A percentile compares a stretch with the other conserved stretches of the same genome.
Evolutionary conservation across 225 moss, liverwort and hornwort genomes (phyloP).

Genomic region (Marchantia polymorpha): DNA sequence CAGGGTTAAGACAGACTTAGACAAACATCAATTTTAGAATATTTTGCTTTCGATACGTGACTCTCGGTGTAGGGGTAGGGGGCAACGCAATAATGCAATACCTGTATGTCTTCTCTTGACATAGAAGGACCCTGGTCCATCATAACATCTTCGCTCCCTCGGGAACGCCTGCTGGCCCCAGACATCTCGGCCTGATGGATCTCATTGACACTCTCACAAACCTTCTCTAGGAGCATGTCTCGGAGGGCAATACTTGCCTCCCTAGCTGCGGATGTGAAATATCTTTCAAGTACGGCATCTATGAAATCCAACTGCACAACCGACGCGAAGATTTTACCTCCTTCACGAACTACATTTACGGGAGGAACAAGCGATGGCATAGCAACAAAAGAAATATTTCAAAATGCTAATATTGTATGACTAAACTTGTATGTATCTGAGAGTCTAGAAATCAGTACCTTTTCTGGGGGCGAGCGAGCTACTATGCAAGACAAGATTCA

Average conservation of each 20-base stretch:
- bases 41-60: background rate
- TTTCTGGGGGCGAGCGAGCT: background rate
- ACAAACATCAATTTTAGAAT: too few species aligned
- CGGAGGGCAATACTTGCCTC: conserved; percentile 69
- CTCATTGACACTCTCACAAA: conserved; percentile 67
- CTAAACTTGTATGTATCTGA: too few species aligned
- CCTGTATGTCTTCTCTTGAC: conserved; percentile 84
- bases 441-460: background rate
- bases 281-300: conserved; percentile 79
- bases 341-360: too few species aligned
- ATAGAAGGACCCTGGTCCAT: conserved; percentile 58
- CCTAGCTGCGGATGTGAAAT: conserved; percentile 59
- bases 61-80: background rate
- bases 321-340: background rate
- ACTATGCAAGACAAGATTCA: background rate
- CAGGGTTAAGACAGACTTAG: too few species aligned
- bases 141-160: conserved; percentile 60
- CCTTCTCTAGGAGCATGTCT: conserved; percentile 77
- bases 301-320: conserved; percentile 71
- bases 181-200: conserved; percentile 49
- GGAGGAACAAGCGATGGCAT: too few species aligned
- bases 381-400: too few species aligned
- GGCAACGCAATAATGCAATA: conserved; percentile 16
- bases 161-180: conserved; percentile 50
- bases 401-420: too few species aligned